A percentile compares a stretch with the other conserved stretches of the same genome.
Conservation (phyloP, 1,284 basidiomycete species). For the Phellopilus nigrolimitatus region DNA sequence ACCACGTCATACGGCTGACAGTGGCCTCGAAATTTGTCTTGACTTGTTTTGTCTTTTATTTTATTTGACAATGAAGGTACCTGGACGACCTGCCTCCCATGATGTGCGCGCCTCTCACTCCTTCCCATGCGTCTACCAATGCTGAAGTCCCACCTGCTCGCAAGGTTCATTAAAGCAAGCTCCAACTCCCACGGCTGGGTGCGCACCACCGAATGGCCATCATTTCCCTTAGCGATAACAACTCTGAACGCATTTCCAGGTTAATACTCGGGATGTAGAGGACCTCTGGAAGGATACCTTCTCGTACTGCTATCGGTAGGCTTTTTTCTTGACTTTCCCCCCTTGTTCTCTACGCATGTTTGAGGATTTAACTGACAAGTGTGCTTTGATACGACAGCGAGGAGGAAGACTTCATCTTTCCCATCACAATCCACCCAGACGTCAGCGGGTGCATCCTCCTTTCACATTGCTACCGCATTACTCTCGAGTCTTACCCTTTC, state of each 20-base stretch:
- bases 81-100: conserved; percentile 68
- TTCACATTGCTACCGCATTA: not conserved
- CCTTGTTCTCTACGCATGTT: not conserved
- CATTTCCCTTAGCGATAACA: not conserved
- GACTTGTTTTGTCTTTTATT: not conserved
- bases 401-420: conserved; percentile 70
- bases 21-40: not conserved
- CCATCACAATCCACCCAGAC: conserved; percentile 76
- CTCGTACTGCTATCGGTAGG: conserved; percentile 58
- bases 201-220: conserved; percentile 10
- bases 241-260: conserved; percentile 31
- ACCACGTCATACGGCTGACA: not conserved
- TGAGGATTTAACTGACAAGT: conserved; percentile 1
- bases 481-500: not conserved
- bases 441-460: conserved; percentile 62
- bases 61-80: conserved; percentile 37
- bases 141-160: not conserved
- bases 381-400: conserved; percentile 38
- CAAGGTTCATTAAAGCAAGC: conserved; percentile 60
- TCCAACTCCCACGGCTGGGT: conserved; percentile 69
- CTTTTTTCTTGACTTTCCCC: not conserved
- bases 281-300: conserved; percentile 77
- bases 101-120: conserved; percentile 42
- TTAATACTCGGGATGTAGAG: conserved; percentile 65
- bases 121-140: not conserved